Conservation (phyloP, 2,329 filamentous ascomycete species). For the Ophiostoma fasciatum region DNA sequence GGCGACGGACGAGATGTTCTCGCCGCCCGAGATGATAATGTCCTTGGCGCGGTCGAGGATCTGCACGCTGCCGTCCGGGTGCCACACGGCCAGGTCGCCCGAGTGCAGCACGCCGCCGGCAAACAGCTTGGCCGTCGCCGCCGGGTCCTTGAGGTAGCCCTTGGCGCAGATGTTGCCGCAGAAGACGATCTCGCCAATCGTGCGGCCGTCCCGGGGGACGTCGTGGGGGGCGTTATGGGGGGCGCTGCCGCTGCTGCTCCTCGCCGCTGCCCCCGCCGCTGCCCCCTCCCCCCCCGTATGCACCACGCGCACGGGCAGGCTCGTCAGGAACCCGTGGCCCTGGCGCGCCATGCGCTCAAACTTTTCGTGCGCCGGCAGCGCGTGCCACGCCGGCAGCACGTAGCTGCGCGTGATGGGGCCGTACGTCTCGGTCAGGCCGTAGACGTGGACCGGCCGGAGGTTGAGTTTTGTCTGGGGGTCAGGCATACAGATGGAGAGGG, state of each 20-base stretch:
- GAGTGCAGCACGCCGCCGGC: conserved; percentile 75
- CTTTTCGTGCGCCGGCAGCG: conserved; percentile 56
- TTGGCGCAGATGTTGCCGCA: conserved; percentile 81
- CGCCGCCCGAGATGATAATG: conserved; percentile 95
- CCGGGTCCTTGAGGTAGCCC: conserved; percentile 82
- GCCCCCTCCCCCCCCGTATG: conserved; percentile 51
- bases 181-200: conserved; percentile 52
- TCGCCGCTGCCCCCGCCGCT: conserved; percentile 29
- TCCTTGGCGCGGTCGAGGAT: conserved; percentile 92
- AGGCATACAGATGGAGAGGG: background rate
- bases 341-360: conserved; percentile 87
- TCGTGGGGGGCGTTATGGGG: too few relatives aligned
- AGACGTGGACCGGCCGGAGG: conserved; percentile 81
- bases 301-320: conserved; percentile 66
- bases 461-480: conserved; percentile 41
- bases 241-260: too few relatives aligned
- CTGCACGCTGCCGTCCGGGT: conserved; percentile 78
- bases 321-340: conserved; percentile 80
- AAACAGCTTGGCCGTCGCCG: conserved; percentile 76
- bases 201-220: conserved; percentile 31
- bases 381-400: conserved; percentile 71
- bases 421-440: conserved; percentile 80
- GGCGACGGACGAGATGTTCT: conserved; percentile 92
- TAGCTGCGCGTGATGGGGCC: conserved; percentile 95
- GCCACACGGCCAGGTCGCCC: conserved; percentile 86